Conservation (phyloP, 768 basidiomycete species). For the Xanthoconium stramineum region DNA sequence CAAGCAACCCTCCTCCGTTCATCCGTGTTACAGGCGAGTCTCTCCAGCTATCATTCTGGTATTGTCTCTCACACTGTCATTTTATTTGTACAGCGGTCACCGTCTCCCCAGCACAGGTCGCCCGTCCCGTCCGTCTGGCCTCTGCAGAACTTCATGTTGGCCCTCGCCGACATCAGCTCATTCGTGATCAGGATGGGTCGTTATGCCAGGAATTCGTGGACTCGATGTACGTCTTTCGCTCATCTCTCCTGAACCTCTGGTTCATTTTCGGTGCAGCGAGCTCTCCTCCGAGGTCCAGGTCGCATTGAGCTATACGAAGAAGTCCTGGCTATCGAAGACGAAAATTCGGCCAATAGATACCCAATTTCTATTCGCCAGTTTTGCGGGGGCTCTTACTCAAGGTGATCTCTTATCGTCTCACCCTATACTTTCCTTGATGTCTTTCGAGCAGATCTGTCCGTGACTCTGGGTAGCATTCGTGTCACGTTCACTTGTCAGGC, state of each 20-base stretch:
- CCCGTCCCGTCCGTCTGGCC: background rate
- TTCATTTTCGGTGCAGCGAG: background rate
- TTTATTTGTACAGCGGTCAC: background rate
- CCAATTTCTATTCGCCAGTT: no score
- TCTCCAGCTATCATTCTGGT: background rate
- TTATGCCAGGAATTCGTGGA: background rate
- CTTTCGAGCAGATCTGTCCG: background rate
- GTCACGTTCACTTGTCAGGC: background rate
- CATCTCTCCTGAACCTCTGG: background rate
- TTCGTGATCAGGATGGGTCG: background rate
- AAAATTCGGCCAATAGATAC: no score
- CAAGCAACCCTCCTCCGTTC: background rate
- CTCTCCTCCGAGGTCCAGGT: background rate
- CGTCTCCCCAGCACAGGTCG: background rate
- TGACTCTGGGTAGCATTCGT: background rate
- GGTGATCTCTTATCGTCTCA: no score
- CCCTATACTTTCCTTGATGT: no score
- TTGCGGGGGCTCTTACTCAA: background rate
- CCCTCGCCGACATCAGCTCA: background rate
- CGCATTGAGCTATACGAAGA: no score
- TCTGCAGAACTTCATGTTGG: background rate
- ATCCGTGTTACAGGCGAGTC: background rate
- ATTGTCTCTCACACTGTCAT: no score
- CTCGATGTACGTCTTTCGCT: background rate
- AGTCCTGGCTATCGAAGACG: no score